A percentile compares a stretch with the other conserved stretches of the same genome.
Conservation (phyloP, 495 filamentous ascomycete species). For the Aspergillus affinis region DNA sequence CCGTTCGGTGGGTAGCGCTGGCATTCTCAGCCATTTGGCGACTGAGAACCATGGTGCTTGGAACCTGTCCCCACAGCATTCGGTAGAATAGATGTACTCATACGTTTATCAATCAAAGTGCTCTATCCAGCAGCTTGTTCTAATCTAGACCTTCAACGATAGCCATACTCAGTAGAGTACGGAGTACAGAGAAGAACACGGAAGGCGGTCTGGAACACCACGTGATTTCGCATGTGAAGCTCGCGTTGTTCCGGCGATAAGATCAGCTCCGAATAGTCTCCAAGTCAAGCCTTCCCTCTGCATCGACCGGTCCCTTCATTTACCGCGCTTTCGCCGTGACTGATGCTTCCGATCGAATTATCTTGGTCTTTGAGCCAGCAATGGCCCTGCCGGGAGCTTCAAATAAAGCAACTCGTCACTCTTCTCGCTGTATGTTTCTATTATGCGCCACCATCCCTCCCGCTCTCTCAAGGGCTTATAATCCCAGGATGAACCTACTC, state of each 20-base stretch:
- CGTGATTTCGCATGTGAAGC: conserved; percentile 8
- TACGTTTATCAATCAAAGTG: conserved; percentile 26
- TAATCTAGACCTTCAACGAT: background rate
- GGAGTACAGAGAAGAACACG: background rate
- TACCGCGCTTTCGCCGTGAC: conserved; percentile 5
- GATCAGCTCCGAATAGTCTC: conserved; percentile 12
- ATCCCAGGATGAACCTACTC: background rate
- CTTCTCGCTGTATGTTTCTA: conserved; percentile 54
- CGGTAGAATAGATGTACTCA: conserved; percentile 33
- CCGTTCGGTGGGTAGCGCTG: too few relatives aligned
- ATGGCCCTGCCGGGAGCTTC: conserved; percentile 65
- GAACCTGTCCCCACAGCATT: conserved; percentile 19
- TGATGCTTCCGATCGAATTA: conserved; percentile 38
- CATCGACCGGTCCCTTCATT: background rate
- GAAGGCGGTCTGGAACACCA: background rate
- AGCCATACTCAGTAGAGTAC: too few relatives aligned
- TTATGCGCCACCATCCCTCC: background rate
- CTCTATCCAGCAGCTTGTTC: background rate
- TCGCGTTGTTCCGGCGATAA: conserved; percentile 11
- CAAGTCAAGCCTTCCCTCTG: background rate
- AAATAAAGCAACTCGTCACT: conserved; percentile 61
- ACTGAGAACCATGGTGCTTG: conserved; percentile 1
- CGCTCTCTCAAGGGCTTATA: background rate
- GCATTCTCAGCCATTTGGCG: conserved; percentile 1
- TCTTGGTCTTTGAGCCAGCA: conserved; percentile 45